Percentiles rank a stretch among this genome's conserved stretches.
phyloP scores from a whole-genome alignment of 2,329 filamentous ascomycete species.

The Talaromyces albobiverticillius region DNA sequence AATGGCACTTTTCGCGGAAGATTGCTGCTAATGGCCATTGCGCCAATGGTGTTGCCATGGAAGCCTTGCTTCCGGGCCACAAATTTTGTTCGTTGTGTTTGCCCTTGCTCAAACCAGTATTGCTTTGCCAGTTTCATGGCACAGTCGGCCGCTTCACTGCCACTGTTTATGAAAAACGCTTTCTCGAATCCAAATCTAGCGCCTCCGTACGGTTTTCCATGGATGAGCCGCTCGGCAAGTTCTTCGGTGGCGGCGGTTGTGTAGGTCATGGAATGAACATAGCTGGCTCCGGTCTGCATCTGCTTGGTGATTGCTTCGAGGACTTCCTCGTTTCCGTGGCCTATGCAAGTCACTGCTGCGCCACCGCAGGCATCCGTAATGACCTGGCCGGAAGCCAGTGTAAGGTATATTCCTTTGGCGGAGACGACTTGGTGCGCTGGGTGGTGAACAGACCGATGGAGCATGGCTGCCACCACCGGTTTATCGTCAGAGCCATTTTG shows the following conservation, averaged over 20 bases:
- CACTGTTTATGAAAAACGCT: neutral
- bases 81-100: slow-evolving; percentile 56
- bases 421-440: neutral
- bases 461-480: neutral
- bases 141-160: neutral
- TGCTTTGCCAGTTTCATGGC: slow-evolving; percentile 61
- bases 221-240: neutral
- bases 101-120: slow-evolving; percentile 57
- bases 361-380: slow-evolving; percentile 70
- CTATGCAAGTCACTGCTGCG: slow-evolving; percentile 68
- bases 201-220: neutral
- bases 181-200: neutral
- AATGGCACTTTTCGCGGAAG: slow-evolving; percentile 56
- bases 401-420: neutral
- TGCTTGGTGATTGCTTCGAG: slow-evolving; percentile 59
- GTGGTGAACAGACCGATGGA: neutral
- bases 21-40: slow-evolving; percentile 56
- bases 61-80: slow-evolving; percentile 64
- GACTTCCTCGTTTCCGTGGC: slow-evolving; percentile 62
- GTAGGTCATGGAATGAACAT: neutral
- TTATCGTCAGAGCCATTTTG: neutral
- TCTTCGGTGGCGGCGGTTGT: neutral
- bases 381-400: slow-evolving; percentile 47
- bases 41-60: slow-evolving; percentile 67
- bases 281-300: slow-evolving; percentile 28